A percentile compares a stretch with the other conserved stretches of the same genome.
Conservation (phyloP, 768 basidiomycete genomes). For the Pisolithus microcarpus region DNA sequence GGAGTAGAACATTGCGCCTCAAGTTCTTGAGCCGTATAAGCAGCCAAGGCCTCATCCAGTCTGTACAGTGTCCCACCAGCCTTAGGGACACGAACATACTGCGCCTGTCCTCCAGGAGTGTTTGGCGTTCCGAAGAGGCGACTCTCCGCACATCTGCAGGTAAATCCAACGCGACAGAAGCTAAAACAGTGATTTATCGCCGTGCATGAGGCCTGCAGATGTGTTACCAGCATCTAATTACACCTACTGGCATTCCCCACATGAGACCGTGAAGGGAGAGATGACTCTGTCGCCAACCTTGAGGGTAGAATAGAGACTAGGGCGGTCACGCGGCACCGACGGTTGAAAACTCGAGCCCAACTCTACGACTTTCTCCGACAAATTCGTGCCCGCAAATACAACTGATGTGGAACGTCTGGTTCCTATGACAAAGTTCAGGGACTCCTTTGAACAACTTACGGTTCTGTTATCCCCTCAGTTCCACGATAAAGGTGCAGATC, state of each 20-base stretch:
- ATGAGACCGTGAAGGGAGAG: constrained; percentile 74
- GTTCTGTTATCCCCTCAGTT: constrained; percentile 42
- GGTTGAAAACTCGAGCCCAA: constrained; percentile 53
- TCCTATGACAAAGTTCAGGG: background rate
- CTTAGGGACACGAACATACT: constrained; percentile 71
- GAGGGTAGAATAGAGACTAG: constrained; percentile 55
- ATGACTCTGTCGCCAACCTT: constrained; percentile 71
- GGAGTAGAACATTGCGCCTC: constrained; percentile 32
- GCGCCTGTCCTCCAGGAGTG: constrained; percentile 71
- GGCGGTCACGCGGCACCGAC: constrained; percentile 39
- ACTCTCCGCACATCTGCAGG: constrained; percentile 57
- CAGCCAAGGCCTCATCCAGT: constrained; percentile 39
- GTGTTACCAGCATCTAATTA: background rate
- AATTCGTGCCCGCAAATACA: constrained; percentile 73
- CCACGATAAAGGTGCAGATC: constrained; percentile 74
- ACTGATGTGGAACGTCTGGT: constrained; percentile 27
- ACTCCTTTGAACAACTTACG: constrained; percentile 33
- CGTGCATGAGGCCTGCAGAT: background rate
- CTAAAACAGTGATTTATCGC: constrained; percentile 28
- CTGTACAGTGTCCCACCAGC: constrained; percentile 75
- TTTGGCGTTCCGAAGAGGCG: constrained; percentile 58
- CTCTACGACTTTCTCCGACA: constrained; percentile 60
- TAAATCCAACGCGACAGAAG: constrained; percentile 67
- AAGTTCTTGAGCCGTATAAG: constrained; percentile 12
- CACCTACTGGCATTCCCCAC: constrained; percentile 78